Conservation (phyloP, 176 grass and related monocot species). For the Triticum timopheevii region DNA sequence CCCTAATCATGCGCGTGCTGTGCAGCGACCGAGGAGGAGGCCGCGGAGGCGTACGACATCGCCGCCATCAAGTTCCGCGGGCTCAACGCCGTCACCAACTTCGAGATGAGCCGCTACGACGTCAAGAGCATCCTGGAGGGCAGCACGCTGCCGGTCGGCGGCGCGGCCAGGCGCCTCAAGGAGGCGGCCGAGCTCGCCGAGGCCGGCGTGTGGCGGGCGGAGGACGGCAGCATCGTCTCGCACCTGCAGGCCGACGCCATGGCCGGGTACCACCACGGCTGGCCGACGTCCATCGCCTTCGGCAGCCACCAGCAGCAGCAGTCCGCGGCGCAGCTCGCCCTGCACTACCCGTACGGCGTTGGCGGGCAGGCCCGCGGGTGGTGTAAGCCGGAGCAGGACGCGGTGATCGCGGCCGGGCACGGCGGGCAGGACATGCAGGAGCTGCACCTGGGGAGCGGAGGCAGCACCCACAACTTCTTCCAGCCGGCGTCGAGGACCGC, state of each 20-base stretch:
- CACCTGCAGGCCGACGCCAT: slow-evolving; percentile 40
- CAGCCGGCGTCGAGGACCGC: slow-evolving; percentile 44
- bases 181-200: slow-evolving; percentile 49
- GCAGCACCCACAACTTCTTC: slow-evolving; percentile 55
- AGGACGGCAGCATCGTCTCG: slow-evolving; percentile 26
- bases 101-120: slow-evolving; percentile 79
- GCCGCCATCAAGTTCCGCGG: slow-evolving; percentile 82
- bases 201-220: slow-evolving; percentile 41
- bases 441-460: slow-evolving; percentile 43
- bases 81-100: slow-evolving; percentile 74
- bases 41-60: slow-evolving; percentile 84
- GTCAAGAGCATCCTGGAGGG: slow-evolving; percentile 69
- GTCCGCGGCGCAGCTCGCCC: slow-evolving; percentile 36
- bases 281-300: slow-evolving; percentile 33
- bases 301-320: slow-evolving; percentile 46
- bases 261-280: slow-evolving; percentile 37
- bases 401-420: slow-evolving; percentile 25
- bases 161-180: slow-evolving; percentile 49
- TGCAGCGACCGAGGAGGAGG: slow-evolving; percentile 78
- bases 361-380: slow-evolving; percentile 44
- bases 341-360: slow-evolving; percentile 43
- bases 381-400: slow-evolving; percentile 63
- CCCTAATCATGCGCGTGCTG: slow-evolving; percentile 33
- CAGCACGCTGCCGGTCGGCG: slow-evolving; percentile 46
- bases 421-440: slow-evolving; percentile 48